Evolutionary conservation across 345 rosid species (phyloP).

Genomic region (Salix viminalis): DNA sequence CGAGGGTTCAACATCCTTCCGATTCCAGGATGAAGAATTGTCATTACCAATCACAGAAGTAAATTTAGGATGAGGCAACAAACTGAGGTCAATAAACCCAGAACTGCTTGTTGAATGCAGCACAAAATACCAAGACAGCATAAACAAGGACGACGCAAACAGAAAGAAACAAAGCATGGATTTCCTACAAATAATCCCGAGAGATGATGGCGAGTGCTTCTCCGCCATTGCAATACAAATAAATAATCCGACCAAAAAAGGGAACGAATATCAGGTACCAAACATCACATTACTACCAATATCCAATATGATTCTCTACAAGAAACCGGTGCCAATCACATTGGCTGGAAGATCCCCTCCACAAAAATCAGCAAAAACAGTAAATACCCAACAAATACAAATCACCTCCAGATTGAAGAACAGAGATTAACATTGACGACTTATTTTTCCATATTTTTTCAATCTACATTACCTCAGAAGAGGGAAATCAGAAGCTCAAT

Average conservation of each 20-base stretch:
- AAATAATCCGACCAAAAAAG: not conserved
- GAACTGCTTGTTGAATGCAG: slow-evolving; percentile 48
- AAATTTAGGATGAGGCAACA: slow-evolving; percentile 28
- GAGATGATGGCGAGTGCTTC: slow-evolving; percentile 34
- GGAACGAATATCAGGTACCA: not conserved
- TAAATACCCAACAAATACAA: not conserved
- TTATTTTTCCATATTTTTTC: not conserved
- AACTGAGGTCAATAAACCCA: slow-evolving; percentile 32
- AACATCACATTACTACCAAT: not conserved
- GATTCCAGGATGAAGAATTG: slow-evolving; percentile 11
- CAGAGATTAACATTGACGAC: not conserved
- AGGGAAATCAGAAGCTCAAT: not conserved
- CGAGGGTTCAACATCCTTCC: slow-evolving; percentile 17
- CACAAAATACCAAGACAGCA: slow-evolving; percentile 70
- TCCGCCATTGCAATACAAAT: slow-evolving; percentile 48
- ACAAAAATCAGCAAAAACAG: not conserved
- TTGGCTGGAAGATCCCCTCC: not conserved
- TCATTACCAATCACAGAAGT: slow-evolving; percentile 26
- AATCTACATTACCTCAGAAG: not conserved
- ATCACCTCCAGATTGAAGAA: not conserved
- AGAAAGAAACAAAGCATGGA: slow-evolving; percentile 47
- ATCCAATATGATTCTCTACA: not conserved
- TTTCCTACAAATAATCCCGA: slow-evolving; percentile 37
- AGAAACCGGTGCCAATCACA: not conserved
- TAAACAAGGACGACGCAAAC: slow-evolving; percentile 36